Evolutionary conservation across 768 basidiomycete species (phyloP).

Genomic region (Suillus placidus): DNA sequence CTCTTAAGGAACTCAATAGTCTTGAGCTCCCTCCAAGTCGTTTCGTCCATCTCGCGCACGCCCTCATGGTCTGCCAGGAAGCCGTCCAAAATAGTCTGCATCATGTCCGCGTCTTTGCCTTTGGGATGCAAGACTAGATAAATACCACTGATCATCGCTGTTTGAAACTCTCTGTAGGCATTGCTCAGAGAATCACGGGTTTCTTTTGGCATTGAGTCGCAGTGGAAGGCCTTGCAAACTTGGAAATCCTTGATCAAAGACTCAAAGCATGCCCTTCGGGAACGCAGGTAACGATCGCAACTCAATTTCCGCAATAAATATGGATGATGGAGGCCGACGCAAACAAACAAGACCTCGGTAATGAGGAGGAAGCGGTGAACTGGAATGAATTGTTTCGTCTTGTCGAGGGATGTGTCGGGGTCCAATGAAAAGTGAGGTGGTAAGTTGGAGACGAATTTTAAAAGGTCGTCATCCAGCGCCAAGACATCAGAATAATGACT

Average conservation of each 20-base stretch:
- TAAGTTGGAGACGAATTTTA: conserved; percentile 71
- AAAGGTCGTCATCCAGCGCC: conserved; percentile 79
- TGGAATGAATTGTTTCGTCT: conserved; percentile 63
- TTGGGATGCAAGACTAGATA: conserved; percentile 80
- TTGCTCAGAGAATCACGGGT: conserved; percentile 73
- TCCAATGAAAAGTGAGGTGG: conserved; percentile 79
- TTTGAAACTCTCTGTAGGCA: conserved; percentile 86
- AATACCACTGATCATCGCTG: conserved; percentile 87
- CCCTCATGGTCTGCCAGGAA: conserved; percentile 65
- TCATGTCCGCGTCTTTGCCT: conserved; percentile 65
- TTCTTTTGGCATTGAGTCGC: conserved; percentile 61
- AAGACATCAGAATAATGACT: conserved; percentile 85
- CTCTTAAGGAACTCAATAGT: conserved; percentile 81
- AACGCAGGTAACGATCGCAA: conserved; percentile 82
- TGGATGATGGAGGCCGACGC: conserved; percentile 84
- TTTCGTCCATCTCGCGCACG: conserved; percentile 73
- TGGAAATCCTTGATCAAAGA: conserved; percentile 87
- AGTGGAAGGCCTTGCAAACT: conserved; percentile 72
- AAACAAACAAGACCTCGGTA: conserved; percentile 86
- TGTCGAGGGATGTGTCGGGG: conserved; percentile 79
- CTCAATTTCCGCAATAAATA: conserved; percentile 77
- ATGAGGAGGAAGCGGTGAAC: conserved; percentile 87
- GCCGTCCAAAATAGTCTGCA: conserved; percentile 79
- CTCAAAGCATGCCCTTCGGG: conserved; percentile 86
- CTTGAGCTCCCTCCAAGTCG: conserved; percentile 78